Percentiles rank a stretch among this genome's conserved stretches.
These are phyloP conservation scores for Lentinus tigrinus DNA, from an alignment of 768 basidiomycete species.

Conservation along the genomic window DNA sequence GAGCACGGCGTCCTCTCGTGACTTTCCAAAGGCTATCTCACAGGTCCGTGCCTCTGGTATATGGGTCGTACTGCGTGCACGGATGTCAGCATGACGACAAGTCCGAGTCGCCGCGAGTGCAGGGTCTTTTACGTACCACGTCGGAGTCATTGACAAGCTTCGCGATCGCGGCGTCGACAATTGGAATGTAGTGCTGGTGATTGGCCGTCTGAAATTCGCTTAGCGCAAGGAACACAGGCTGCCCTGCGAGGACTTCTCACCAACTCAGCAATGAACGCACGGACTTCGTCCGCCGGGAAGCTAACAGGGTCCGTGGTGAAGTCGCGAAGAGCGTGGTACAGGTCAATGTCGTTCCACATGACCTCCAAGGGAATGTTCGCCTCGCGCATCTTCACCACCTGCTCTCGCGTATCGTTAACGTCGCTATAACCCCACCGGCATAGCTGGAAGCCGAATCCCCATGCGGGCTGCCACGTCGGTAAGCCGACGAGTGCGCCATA, in stretches of 20 bases:
- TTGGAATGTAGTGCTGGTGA: slow-evolving; percentile 63
- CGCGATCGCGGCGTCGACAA: slow-evolving; percentile 64
- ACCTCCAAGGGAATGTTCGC: slow-evolving; percentile 80
- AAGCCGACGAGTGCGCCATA: slow-evolving; percentile 66
- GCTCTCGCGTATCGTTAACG: slow-evolving; percentile 54
- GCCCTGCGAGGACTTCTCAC: slow-evolving; percentile 37
- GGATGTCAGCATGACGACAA: background rate
- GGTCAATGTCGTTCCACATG: slow-evolving; percentile 80
- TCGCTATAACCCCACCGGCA: slow-evolving; percentile 58
- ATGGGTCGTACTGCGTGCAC: slow-evolving; percentile 58
- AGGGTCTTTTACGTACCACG: slow-evolving; percentile 43
- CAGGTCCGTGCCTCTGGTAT: slow-evolving; percentile 59
- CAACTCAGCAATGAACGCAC: slow-evolving; percentile 52
- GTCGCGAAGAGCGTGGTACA: slow-evolving; percentile 67
- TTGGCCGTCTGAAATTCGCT: slow-evolving; percentile 34
- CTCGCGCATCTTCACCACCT: slow-evolving; percentile 57
- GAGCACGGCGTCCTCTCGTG: background rate
- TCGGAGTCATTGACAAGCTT: slow-evolving; percentile 60
- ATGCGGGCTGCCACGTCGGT: slow-evolving; percentile 70
- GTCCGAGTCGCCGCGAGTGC: background rate
- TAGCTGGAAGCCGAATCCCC: slow-evolving; percentile 80
- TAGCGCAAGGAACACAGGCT: background rate
- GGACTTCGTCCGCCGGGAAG: slow-evolving; percentile 56
- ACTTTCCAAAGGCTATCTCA: slow-evolving; percentile 27
- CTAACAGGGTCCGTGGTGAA: slow-evolving; percentile 67